A percentile compares a stretch with the other conserved stretches of the same genome.
Evolutionary conservation across 2,329 filamentous ascomycete species (phyloP).

Genomic region (Xylaria sp.): DNA sequence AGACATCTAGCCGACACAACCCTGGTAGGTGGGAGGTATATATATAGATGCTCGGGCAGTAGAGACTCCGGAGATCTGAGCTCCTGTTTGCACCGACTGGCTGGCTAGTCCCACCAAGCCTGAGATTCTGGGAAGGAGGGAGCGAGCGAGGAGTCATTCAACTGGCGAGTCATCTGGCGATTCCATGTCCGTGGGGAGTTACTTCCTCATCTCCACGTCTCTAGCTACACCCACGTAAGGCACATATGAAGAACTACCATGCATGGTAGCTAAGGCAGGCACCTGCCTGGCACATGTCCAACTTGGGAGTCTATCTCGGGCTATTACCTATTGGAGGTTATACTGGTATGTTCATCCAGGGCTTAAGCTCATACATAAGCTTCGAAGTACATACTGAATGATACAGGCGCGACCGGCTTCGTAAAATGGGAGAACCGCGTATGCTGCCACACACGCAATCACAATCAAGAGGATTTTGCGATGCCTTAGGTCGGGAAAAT

Average conservation of each 20-base stretch:
- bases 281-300: not conserved
- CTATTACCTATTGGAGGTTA: not conserved
- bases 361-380: not conserved
- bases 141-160: constrained; percentile 11
- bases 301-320: too few relatives aligned
- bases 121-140: constrained; percentile 15
- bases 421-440: constrained; percentile 3
- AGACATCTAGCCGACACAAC: not conserved
- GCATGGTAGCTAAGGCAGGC: not conserved
- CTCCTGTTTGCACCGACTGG: not conserved
- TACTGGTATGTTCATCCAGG: not conserved
- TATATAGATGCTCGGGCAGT: not conserved
- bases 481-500: constrained; percentile 1
- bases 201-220: not conserved
- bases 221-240: too few relatives aligned
- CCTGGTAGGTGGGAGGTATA: not conserved
- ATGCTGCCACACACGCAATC: not conserved
- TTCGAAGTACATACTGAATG: not conserved
- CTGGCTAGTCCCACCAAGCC: not conserved
- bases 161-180: not conserved
- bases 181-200: not conserved
- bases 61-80: not conserved
- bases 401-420: constrained; percentile 15
- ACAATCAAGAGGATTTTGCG: not conserved
- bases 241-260: not conserved